A percentile compares a stretch with the other conserved stretches of the same genome.
phyloP scores from a whole-genome alignment of 2,329 filamentous ascomycete species.

The Ophiostoma montium region DNA sequence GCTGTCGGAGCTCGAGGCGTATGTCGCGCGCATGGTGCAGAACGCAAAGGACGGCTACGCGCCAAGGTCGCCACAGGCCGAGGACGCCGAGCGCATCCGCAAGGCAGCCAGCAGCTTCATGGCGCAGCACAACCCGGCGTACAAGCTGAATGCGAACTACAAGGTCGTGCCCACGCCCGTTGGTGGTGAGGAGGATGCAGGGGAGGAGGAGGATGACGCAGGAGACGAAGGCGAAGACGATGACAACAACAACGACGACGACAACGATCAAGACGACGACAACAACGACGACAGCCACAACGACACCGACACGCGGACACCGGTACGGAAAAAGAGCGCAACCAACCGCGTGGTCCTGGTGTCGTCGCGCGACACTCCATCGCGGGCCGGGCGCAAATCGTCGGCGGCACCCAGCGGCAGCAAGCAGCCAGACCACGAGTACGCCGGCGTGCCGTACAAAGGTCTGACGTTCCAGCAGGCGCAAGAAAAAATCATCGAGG shows the following conservation, averaged over 20 bases:
- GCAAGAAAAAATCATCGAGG: slow-evolving; percentile 71
- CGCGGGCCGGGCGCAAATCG: slow-evolving; percentile 8
- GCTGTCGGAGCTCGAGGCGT: slow-evolving; percentile 65
- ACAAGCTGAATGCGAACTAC: slow-evolving; percentile 51
- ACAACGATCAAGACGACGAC: slow-evolving; percentile 20
- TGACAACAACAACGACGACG: slow-evolving; percentile 21
- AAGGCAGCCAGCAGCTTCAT: slow-evolving; percentile 82
- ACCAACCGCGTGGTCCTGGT: neutral
- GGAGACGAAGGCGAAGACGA: slow-evolving; percentile 17
- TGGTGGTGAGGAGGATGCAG: slow-evolving; percentile 16
- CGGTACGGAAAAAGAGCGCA: slow-evolving; percentile 14
- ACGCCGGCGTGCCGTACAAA: slow-evolving; percentile 46
- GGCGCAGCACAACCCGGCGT: slow-evolving; percentile 75
- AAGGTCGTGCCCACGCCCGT: slow-evolving; percentile 60
- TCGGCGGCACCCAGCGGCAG: slow-evolving; percentile 6
- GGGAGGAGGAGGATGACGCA: slow-evolving; percentile 25
- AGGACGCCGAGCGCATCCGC: slow-evolving; percentile 74
- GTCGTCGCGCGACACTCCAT: slow-evolving; percentile 3
- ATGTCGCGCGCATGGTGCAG: slow-evolving; percentile 74
- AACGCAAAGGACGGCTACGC: slow-evolving; percentile 80
- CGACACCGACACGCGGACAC: slow-evolving; percentile 3
- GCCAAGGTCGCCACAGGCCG: slow-evolving; percentile 56
- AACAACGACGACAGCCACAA: slow-evolving; percentile 7
- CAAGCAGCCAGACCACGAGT: slow-evolving; percentile 33
- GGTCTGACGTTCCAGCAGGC: slow-evolving; percentile 70